Percentiles rank a stretch among this genome's conserved stretches.
Evolutionary conservation across 805 yeast species (phyloP).

Genomic region (Starmerella kuoi): DNA sequence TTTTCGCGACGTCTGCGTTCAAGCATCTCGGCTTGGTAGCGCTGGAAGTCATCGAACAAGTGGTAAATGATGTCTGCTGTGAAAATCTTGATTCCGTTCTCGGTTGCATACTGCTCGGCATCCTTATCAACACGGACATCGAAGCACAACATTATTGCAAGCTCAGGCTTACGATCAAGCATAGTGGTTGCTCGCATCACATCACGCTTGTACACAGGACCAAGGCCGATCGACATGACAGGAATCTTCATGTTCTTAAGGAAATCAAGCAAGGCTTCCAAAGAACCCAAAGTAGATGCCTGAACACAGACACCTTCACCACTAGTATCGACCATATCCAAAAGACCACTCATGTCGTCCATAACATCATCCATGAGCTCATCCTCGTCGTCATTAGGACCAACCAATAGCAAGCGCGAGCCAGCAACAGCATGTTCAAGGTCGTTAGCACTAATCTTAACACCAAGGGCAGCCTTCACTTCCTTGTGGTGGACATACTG

Average conservation of each 20-base stretch:
- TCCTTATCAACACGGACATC: conserved; percentile 96
- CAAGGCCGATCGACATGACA: conserved; percentile 94
- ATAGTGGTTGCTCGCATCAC: conserved; percentile 94
- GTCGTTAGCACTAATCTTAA: conserved; percentile 94
- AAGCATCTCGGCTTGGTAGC: conserved; percentile 74
- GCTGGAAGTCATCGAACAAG: conserved; percentile 86
- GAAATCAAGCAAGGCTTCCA: conserved; percentile 94
- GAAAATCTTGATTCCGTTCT: conserved; percentile 82
- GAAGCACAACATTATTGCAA: conserved; percentile 95
- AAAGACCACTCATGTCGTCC: conserved; percentile 91
- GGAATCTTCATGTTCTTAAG: conserved; percentile 98
- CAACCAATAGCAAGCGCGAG: conserved; percentile 86
- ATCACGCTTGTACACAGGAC: conserved; percentile 96
- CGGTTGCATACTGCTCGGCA: conserved; percentile 95
- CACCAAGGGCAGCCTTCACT: conserved; percentile 98
- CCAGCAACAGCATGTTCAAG: conserved; percentile 99
- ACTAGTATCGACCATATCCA: conserved; percentile 86
- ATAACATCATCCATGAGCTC: conserved; percentile 95
- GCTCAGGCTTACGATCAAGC: conserved; percentile 93
- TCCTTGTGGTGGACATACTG: conserved; percentile 93
- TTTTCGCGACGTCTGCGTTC: conserved; percentile 86
- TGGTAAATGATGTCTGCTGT: conserved; percentile 95
- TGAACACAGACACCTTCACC: conserved; percentile 98
- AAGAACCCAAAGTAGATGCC: conserved; percentile 95
- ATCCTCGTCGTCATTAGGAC: conserved; percentile 95